These are phyloP conservation scores for Cyphellophora attinorum DNA, from an alignment of 2,329 filamentous ascomycete genomes.

Conservation along the genomic window DNA sequence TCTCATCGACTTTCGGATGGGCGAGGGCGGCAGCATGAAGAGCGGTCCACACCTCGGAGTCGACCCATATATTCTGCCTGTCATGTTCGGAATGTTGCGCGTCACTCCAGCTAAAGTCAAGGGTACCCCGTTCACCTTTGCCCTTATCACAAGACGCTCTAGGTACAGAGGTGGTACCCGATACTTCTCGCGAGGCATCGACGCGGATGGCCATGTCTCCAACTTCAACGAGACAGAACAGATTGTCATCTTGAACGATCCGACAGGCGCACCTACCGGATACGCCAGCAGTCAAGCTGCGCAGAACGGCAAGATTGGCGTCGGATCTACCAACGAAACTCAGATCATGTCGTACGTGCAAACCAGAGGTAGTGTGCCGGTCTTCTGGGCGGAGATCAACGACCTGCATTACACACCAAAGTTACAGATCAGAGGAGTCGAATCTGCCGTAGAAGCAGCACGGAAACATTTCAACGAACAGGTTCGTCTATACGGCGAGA, in stretches of 20 bases:
- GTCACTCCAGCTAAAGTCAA: conserved; percentile 83
- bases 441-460: conserved; percentile 69
- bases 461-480: conserved; percentile 88
- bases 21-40: too few relatives aligned
- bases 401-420: conserved; percentile 84
- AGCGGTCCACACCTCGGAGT: conserved; percentile 45
- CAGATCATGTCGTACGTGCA: conserved; percentile 93
- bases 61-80: conserved; percentile 87
- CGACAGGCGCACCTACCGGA: conserved; percentile 61
- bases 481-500: conserved; percentile 86
- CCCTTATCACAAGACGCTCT: conserved; percentile 80
- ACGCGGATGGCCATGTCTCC: conserved; percentile 88
- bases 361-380: conserved; percentile 89
- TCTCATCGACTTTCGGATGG: conserved; percentile 75
- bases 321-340: conserved; percentile 57
- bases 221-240: conserved; percentile 99
- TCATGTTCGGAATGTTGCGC: conserved; percentile 93
- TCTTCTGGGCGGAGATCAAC: conserved; percentile 95
- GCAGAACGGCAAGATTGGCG: conserved; percentile 60
- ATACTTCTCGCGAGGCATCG: conserved; percentile 89
- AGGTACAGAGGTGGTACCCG: conserved; percentile 81
- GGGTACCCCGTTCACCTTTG: conserved; percentile 70
- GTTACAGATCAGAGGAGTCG: conserved; percentile 75
- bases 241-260: conserved; percentile 79
- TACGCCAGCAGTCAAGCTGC: conserved; percentile 69